phyloP scores from a whole-genome alignment of 345 rosid genomes.

The Linum tenue region DNA sequence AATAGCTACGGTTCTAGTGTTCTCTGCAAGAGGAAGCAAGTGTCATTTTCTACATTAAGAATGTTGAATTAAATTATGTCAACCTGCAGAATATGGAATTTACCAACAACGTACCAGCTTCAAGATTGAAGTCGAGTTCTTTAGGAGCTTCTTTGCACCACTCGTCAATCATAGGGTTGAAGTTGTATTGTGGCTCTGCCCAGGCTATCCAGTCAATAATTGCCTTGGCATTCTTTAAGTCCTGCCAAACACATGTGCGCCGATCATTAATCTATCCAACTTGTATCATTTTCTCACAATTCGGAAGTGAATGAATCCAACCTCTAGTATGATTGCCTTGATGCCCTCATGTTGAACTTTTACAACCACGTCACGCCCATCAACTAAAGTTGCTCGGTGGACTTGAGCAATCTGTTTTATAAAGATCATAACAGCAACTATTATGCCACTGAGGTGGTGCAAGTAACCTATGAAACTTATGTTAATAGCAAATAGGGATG shows the following conservation, averaged over 20 bases:
- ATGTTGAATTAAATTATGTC: no score
- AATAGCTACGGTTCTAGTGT: slow-evolving; percentile 60
- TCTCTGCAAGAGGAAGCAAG: slow-evolving; percentile 36
- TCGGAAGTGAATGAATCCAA: slow-evolving; percentile 21
- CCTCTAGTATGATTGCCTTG: slow-evolving; percentile 80
- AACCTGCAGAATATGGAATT: background rate
- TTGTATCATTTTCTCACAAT: slow-evolving; percentile 15
- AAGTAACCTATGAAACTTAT: no score
- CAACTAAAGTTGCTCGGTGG: slow-evolving; percentile 68
- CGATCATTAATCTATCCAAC: slow-evolving; percentile 3
- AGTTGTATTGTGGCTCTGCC: slow-evolving; percentile 90
- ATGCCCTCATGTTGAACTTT: slow-evolving; percentile 90
- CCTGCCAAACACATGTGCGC: slow-evolving; percentile 35
- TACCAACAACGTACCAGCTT: slow-evolving; percentile 56
- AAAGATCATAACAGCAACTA: no score
- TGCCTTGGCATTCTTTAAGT: slow-evolving; percentile 81
- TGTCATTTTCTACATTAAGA: no score
- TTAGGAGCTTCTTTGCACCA: slow-evolving; percentile 99
- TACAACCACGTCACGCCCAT: slow-evolving; percentile 81
- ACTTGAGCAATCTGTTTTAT: slow-evolving; percentile 81
- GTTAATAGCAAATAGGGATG: background rate
- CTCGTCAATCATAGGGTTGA: slow-evolving; percentile 94
- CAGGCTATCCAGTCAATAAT: slow-evolving; percentile 95
- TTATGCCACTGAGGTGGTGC: no score
- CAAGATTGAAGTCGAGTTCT: slow-evolving; percentile 81